These are phyloP conservation scores for Fereydounia khargensis DNA, from an alignment of 1,284 basidiomycete species.

Conservation along the genomic window DNA sequence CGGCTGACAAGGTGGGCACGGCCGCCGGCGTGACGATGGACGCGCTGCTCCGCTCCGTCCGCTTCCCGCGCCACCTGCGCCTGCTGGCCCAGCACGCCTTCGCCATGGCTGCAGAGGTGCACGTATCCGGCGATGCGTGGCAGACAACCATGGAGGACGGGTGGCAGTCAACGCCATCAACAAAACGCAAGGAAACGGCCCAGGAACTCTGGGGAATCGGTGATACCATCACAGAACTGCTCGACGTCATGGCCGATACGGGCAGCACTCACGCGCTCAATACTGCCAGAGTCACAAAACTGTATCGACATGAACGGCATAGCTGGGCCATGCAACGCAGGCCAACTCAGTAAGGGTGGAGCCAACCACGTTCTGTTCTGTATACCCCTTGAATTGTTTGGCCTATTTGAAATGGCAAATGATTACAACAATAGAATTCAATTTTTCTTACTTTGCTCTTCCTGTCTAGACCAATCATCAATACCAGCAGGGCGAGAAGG, in stretches of 20 bases:
- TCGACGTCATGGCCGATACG: constrained; percentile 37
- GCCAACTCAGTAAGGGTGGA: no score
- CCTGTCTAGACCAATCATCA: no score
- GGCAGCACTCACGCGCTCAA: constrained; percentile 31
- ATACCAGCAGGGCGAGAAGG: no score
- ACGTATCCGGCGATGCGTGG: constrained; percentile 26
- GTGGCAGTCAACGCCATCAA: constrained; percentile 16
- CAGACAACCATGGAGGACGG: constrained; percentile 24
- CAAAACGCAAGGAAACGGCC: constrained; percentile 8
- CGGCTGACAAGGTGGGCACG: constrained; percentile 33
- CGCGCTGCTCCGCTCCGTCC: constrained; percentile 28
- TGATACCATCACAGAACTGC: constrained; percentile 26
- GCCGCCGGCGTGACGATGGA: constrained; percentile 36
- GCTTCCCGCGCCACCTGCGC: constrained; percentile 39
- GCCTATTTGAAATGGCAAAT: no score
- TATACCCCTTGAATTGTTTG: no score
- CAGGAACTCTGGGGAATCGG: constrained; percentile 37
- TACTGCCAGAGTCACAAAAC: constrained; percentile 23
- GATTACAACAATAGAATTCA: no score
- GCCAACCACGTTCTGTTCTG: no score
- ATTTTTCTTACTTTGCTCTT: no score
- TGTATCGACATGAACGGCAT: constrained; percentile 30
- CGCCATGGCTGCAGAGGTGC: constrained; percentile 39
- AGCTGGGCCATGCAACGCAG: constrained; percentile 30
- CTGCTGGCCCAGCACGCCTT: constrained; percentile 39